Conservation (phyloP, 495 filamentous ascomycete species). For the Penicillium daleae region DNA sequence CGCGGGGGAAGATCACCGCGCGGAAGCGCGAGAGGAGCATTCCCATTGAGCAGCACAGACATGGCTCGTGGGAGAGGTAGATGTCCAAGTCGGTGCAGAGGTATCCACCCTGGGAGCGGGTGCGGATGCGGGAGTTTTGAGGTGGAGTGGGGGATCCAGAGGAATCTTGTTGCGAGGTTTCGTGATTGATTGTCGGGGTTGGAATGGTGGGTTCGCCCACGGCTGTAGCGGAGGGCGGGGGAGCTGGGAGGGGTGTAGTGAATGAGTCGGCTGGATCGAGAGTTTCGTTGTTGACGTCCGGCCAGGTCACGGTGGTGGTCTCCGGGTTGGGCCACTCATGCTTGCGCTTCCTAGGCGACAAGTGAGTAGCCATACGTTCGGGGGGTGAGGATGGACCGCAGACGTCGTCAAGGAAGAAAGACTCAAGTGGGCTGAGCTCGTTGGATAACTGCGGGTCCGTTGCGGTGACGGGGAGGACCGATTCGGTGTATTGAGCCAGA, state of each 20-base stretch:
- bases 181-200: conserved; percentile 5
- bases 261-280: neutral
- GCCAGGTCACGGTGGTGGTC: neutral
- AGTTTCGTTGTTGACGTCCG: neutral
- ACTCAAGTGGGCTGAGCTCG: conserved; percentile 40
- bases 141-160: neutral
- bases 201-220: neutral
- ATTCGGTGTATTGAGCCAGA: neutral
- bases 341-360: conserved; percentile 30
- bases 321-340: conserved; percentile 25
- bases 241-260: conserved; percentile 13
- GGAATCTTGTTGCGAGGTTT: neutral
- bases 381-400: conserved; percentile 1
- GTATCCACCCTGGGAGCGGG: conserved; percentile 72
- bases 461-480: neutral
- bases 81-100: conserved; percentile 90
- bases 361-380: neutral
- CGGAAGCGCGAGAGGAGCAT: conserved; percentile 89
- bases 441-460: conserved; percentile 20
- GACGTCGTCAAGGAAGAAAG: conserved; percentile 39
- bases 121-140: conserved; percentile 38
- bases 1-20: conserved; percentile 72
- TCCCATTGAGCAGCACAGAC: conserved; percentile 95
- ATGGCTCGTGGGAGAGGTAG: conserved; percentile 92
- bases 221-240: conserved; percentile 19